Conservation (phyloP, 345 rosid species). For the Arabis hirsuta region DNA sequence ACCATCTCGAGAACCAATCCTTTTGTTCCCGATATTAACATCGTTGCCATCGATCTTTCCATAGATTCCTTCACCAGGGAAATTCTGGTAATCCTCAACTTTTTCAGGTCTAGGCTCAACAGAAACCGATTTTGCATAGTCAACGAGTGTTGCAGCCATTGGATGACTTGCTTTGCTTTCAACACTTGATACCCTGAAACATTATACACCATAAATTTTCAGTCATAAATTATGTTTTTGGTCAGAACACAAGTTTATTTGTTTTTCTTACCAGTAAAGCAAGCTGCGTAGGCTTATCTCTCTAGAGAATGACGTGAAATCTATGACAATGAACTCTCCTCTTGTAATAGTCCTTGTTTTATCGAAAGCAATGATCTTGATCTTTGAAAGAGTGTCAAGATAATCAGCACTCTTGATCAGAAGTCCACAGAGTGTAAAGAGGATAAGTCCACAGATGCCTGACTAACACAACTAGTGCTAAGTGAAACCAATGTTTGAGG, state of each 20-base stretch:
- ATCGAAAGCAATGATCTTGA: conserved; percentile 75
- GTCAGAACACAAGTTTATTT: background rate
- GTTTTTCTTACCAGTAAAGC: conserved; percentile 72
- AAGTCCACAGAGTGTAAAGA: conserved; percentile 97
- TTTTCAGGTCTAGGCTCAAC: conserved; percentile 70
- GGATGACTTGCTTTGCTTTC: conserved; percentile 97
- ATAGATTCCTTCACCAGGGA: conserved; percentile 86
- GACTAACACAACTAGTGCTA: conserved; percentile 84
- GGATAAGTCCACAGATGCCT: conserved; percentile 95
- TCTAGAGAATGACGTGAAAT: conserved; percentile 54
- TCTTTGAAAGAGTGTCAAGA: conserved; percentile 78
- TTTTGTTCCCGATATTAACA: conserved; percentile 77
- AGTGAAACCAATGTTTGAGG: conserved; percentile 62
- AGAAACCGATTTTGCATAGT: conserved; percentile 56
- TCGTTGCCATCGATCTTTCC: conserved; percentile 78
- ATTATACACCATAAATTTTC: background rate
- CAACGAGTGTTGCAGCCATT: conserved; percentile 79
- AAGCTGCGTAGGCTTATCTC: conserved; percentile 56
- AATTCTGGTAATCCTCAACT: conserved; percentile 65
- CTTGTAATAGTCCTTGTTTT: conserved; percentile 92
- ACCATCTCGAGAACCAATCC: conserved; percentile 66
- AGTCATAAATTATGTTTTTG: conserved; percentile 16
- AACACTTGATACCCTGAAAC: conserved; percentile 85
- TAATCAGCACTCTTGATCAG: conserved; percentile 83
- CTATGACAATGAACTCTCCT: conserved; percentile 78